Percentiles rank a stretch among this genome's conserved stretches.
phyloP scores from a whole-genome alignment of 2,329 filamentous ascomycete genomes.

The Lecanosticta acicola region DNA sequence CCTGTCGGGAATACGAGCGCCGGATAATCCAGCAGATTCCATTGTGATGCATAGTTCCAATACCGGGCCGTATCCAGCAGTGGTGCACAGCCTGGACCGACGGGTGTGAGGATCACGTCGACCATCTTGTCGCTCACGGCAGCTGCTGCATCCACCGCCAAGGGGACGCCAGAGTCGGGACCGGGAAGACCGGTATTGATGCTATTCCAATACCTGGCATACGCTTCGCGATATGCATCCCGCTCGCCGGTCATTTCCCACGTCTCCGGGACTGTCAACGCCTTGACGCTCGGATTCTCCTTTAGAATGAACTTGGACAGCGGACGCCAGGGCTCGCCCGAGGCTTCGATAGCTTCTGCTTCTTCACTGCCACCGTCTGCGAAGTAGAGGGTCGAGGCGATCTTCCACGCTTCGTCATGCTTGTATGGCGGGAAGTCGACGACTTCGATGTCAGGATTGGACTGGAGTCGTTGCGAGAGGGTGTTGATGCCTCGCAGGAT shows the following conservation, averaged over 20 bases:
- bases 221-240: constrained; percentile 42
- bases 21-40: constrained; percentile 60
- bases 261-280: constrained; percentile 39
- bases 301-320: constrained; percentile 55
- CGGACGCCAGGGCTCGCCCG: constrained; percentile 55
- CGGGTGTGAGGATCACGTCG: constrained; percentile 60
- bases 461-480: constrained; percentile 41
- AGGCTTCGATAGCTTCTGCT: constrained; percentile 44
- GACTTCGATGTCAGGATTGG: constrained; percentile 47
- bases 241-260: constrained; percentile 40
- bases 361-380: constrained; percentile 56
- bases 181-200: constrained; percentile 30
- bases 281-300: constrained; percentile 47
- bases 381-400: constrained; percentile 50
- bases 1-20: constrained; percentile 56
- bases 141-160: constrained; percentile 4
- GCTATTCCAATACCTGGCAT: constrained; percentile 44
- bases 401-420: constrained; percentile 47
- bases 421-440: constrained; percentile 48
- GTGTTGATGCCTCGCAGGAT: constrained; percentile 52
- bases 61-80: constrained; percentile 50
- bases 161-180: constrained; percentile 16
- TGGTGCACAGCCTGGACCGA: constrained; percentile 51
- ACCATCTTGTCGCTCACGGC: constrained; percentile 35
- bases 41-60: constrained; percentile 62